Conservation (phyloP, 345 rosid species). For the Gossypium raimondii region DNA sequence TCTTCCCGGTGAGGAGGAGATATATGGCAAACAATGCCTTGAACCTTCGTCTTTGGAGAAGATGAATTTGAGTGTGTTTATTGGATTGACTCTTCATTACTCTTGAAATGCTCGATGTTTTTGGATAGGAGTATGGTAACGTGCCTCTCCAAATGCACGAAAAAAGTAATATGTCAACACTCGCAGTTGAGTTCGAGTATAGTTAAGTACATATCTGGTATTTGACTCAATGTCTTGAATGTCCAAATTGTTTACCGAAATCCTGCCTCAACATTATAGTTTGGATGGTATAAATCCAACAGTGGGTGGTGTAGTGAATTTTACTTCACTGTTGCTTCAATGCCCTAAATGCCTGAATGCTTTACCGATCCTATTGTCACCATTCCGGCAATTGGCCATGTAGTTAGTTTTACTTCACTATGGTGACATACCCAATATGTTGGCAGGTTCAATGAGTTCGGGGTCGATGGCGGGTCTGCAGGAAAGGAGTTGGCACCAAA, state of each 20-base stretch:
- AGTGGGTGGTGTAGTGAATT: too few relatives aligned
- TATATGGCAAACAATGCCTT: too few relatives aligned
- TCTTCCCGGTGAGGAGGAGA: too few relatives aligned
- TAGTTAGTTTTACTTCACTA: not conserved
- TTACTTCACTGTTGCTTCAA: not conserved
- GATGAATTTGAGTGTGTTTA: too few relatives aligned
- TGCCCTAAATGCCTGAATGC: not conserved
- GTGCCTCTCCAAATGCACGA: too few relatives aligned
- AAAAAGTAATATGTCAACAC: too few relatives aligned
- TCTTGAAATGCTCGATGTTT: too few relatives aligned
- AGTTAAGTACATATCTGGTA: not conserved
- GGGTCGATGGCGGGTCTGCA: conserved; percentile 26
- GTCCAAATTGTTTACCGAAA: not conserved
- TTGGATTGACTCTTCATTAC: too few relatives aligned
- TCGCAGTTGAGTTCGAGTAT: not conserved
- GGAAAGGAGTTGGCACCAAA: conserved; percentile 61
- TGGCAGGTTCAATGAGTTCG: not conserved
- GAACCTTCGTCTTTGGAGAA: too few relatives aligned
- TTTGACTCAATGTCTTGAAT: not conserved
- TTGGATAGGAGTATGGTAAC: too few relatives aligned
- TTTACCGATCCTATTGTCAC: not conserved
- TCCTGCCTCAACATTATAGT: too few relatives aligned
- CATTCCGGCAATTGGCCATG: not conserved
- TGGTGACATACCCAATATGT: not conserved
- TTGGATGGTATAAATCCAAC: too few relatives aligned